A percentile compares a stretch with the other conserved stretches of the same genome.
These are phyloP conservation scores for Colletotrichum nymphaeae DNA, from an alignment of 2,329 filamentous ascomycete genomes.

Conservation along the genomic window DNA sequence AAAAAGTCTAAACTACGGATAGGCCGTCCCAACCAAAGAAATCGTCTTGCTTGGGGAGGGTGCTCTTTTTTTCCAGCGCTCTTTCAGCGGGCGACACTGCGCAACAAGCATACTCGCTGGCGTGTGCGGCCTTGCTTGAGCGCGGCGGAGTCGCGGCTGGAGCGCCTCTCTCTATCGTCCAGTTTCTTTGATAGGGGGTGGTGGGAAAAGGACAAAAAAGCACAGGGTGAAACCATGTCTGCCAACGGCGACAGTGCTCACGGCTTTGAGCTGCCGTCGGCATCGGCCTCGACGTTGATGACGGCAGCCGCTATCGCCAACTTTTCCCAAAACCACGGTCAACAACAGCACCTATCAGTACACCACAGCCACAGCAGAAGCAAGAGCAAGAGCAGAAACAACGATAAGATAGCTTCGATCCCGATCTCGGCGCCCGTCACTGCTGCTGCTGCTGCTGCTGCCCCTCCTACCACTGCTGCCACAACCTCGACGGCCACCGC, in stretches of 20 bases:
- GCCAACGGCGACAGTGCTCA: conserved; percentile 5
- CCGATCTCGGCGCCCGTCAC: neutral
- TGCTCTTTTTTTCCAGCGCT: neutral
- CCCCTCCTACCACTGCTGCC: conserved; percentile 2
- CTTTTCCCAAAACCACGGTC: conserved; percentile 6
- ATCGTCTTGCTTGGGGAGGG: neutral
- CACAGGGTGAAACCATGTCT: conserved; percentile 32
- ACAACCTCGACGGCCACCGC: conserved; percentile 11
- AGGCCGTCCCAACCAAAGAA: conserved; percentile 24
- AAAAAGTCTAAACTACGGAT: conserved; percentile 5
- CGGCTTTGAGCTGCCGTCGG: conserved; percentile 30
- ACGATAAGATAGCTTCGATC: neutral
- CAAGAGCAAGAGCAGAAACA: neutral
- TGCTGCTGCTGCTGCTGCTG: neutral
- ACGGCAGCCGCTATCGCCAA: conserved; percentile 20
- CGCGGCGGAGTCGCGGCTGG: neutral
- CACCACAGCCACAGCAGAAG: neutral
- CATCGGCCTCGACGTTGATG: conserved; percentile 19
- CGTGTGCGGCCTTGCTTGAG: neutral
- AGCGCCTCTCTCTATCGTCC: neutral
- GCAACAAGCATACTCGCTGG: neutral
- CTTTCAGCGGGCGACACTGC: neutral
- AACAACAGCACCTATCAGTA: neutral
- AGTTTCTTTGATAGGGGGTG: neutral
- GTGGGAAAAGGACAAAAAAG: neutral